phyloP scores from a whole-genome alignment of 768 basidiomycete genomes.

The Tephrocybe sp. region DNA sequence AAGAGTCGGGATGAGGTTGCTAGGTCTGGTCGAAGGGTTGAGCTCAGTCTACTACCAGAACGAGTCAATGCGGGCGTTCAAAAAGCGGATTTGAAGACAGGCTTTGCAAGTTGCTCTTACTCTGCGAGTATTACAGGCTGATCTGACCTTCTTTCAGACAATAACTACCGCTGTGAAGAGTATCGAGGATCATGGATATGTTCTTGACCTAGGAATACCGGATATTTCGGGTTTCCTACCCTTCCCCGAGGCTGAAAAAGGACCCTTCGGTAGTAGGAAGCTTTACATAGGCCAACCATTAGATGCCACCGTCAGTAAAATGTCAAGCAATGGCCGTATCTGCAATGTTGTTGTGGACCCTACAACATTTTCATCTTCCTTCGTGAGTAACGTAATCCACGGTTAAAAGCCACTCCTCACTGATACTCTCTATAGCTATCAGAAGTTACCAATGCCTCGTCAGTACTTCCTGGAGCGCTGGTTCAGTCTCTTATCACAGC shows the following conservation, averaged over 20 bases:
- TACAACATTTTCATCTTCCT: slow-evolving; percentile 45
- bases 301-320: slow-evolving; percentile 60
- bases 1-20: slow-evolving; percentile 65
- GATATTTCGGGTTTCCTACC: slow-evolving; percentile 83
- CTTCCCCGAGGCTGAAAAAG: slow-evolving; percentile 64
- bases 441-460: slow-evolving; percentile 75
- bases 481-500: slow-evolving; percentile 83
- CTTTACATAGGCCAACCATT: slow-evolving; percentile 68
- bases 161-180: slow-evolving; percentile 76
- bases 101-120: slow-evolving; percentile 58
- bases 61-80: slow-evolving; percentile 80
- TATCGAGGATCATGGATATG: slow-evolving; percentile 93
- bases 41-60: slow-evolving; percentile 80
- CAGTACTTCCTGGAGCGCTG: slow-evolving; percentile 82
- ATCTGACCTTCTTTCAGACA: slow-evolving; percentile 44
- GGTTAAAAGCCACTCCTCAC: slow-evolving; percentile 3
- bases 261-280: slow-evolving; percentile 23
- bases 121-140: neutral
- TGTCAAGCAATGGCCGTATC: slow-evolving; percentile 76
- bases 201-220: slow-evolving; percentile 78
- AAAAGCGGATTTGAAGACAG: slow-evolving; percentile 71
- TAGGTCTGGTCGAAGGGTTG: slow-evolving; percentile 73
- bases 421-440: slow-evolving; percentile 45
- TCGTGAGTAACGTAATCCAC: slow-evolving; percentile 39
- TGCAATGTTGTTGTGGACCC: slow-evolving; percentile 65